Evolutionary conservation across 2,329 filamentous ascomycete genomes (phyloP), one percentile per base, ranked within the genome.

Genomic region (Trichoderma brevicompactum): DNA sequence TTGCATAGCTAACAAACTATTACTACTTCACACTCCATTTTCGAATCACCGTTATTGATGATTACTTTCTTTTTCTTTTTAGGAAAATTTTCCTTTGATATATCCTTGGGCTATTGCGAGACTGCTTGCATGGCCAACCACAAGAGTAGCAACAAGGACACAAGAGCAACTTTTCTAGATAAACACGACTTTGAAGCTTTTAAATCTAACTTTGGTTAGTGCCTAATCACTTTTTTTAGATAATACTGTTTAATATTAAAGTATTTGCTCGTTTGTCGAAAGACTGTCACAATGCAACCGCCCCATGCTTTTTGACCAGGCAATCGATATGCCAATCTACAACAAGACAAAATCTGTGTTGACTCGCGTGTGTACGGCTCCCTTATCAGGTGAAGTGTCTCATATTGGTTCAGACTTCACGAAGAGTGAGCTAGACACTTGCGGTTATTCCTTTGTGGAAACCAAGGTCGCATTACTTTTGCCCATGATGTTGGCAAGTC

Each of bases 241-340:
- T 7, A 50, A 41, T n/a, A 2, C 52, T 8, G 43, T 43, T 48
- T 41, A 48, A 7, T n/a, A 64, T n/a, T 64, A 52, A 52, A 64
- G 15, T 13, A 52, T 64, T 34, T 58, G 56, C 43, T 50, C 62
- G 34, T 64, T 52, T 2, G 34, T 64, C 8, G 44, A 58, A 23
- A 9, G 43, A 23, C 62, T 64, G 8, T 41, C 52, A 5, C 32
- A 34, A 56, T 64, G 62, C 34, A 43, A 64, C 34, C 52, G 40
- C 13, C 62, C 62, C n/a, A 56, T 56, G 34, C 52, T 64, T 40
- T 64, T 64, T 12, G 62, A 56, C 34, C 19, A 56, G 17, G 43
- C 52, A 6, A 64, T 64, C 15, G 17, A 64, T 40, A 64, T 28
- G n/a, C 50, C 52, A 2, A 19, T 56, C 19, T 48, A 56, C 41